Base-by-base conservation (phyloP, 331 rosid genomes). In the Quercus lobata region DNA sequence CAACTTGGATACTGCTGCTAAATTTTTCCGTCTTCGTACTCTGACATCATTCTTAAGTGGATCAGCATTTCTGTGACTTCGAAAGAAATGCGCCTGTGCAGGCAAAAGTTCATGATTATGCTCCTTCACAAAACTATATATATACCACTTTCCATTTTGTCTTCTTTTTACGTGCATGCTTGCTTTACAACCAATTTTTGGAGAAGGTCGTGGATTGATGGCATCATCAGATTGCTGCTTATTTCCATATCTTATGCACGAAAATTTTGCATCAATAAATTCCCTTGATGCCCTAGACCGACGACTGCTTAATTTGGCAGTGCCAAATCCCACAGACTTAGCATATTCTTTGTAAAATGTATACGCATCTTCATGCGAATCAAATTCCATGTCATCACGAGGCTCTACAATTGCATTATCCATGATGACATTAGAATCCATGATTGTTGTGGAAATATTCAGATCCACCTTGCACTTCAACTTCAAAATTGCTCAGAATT, bases 211-310 rank as follows among this genome's bases (percentile, higher is more conserved):
- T 0, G 98, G 98, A 86, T 94, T 94, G 60, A 92, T 90, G 32
- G 98, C 98, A 82, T 94, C 98, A 80, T 92, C 98, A 29, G 98
- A 92, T 85, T 94, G 94, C 77, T 94, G 98, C 84, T 94, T 94
- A 78, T 87, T 94, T 72, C 98, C 98, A 76, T 94, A 94, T 83
- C 97, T 85, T 62, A 86, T 94, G 81, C 98, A 94, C 1, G 98
- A 94, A 83, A 94, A 94, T 62, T 94, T 94, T 57, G 98, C 98
- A 90, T 94, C 98, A 77, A 94, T 94, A 76, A 94, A 94, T 72
- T 94, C 98, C 81, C 81, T 90, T 14, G 98, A 90, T 15, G 96
- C 97, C 88, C 98, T 92, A 54, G 98, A 94, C 11, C 98, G 92
- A 34, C 98, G 96, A 71, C 98, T 94, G 83, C 98, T 94, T 86